Evolutionary conservation across 805 yeast genomes (phyloP), one percentile per base, ranked within the genome.

Genomic region (Candida loeiensis): DNA sequence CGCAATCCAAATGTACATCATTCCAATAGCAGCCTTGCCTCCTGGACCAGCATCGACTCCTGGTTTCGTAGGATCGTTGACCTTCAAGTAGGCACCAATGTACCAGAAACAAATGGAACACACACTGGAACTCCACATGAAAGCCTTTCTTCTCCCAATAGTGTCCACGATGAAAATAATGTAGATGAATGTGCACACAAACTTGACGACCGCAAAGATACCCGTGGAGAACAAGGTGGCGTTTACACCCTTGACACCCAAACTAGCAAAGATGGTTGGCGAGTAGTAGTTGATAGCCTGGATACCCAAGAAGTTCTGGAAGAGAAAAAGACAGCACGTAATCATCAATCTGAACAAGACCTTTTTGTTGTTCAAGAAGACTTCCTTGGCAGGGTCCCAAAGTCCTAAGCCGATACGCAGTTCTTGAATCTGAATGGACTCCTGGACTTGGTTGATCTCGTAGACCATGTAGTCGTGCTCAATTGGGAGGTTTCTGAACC

Each of bases 1-100:
- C 4, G 69, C 70, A 20, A 65, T 62, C 70, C 70, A 66, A 27
- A 66, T 50, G 46, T 65, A 66, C 69, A 66, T 64, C 58, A 63
- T 51, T n/a, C 51, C 67, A 40, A 64, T 60, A 14, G 69, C 69
- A 7, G 65, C 66, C 18, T 55, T 60, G 26, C 66, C 71, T 2
- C 66, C 71, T 18, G 66, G 68, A 14, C 68, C 69, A 7, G 66
- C 62, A 21, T 39, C 50, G 17, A 43, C 50, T 4, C 65, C 67
- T 0, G 61, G 59, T 27, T 50, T 24, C 2, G 66, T 56, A 2
- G 68, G 66, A 37, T 62, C 66, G 43, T 59, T 56, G 4, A 64
- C 29, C 43, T 62, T 62, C 15, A 65, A 44, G 45, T 63, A 66
- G 11, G 65, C 50, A 3, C 71, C 71, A 40, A 64, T 58, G 49